These are phyloP conservation scores for Fusarium sp. DNA, from an alignment of 2,329 filamentous ascomycete genomes.

Conservation along the genomic window DNA sequence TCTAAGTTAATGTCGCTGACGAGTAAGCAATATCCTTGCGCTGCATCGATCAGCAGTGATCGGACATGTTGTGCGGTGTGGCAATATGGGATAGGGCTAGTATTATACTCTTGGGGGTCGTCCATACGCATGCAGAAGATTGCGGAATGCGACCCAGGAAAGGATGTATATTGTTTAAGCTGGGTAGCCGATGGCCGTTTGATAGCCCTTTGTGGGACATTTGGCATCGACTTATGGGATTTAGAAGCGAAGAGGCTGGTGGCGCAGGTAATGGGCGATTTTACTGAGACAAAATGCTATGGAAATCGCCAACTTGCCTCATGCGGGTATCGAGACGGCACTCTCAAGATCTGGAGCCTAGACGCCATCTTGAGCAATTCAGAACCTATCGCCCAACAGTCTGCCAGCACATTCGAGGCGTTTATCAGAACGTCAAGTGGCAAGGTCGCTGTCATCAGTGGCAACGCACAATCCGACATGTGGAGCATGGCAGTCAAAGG, in stretches of 20 bases:
- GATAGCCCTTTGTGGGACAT: rapidly evolving
- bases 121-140: rapidly evolving
- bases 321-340: rapidly evolving
- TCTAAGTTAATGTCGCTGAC: rapidly evolving
- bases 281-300: rapidly evolving
- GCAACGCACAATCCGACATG: rapidly evolving
- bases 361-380: rapidly evolving
- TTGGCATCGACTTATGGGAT: background rate
- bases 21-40: rapidly evolving
- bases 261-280: rapidly evolving
- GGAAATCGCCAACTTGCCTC: background rate
- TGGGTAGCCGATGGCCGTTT: background rate
- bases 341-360: background rate
- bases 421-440: rapidly evolving
- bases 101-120: background rate
- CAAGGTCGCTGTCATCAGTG: rapidly evolving
- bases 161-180: rapidly evolving
- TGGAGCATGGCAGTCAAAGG: rapidly evolving
- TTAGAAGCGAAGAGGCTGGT: rapidly evolving
- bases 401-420: rapidly evolving
- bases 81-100: rapidly evolving
- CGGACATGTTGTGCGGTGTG: rapidly evolving
- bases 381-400: rapidly evolving
- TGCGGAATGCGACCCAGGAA: rapidly evolving
- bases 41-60: rapidly evolving